These are phyloP conservation scores for Fusarium xyrophilum DNA, from an alignment of 2,329 filamentous ascomycete genomes.

Conservation along the genomic window DNA sequence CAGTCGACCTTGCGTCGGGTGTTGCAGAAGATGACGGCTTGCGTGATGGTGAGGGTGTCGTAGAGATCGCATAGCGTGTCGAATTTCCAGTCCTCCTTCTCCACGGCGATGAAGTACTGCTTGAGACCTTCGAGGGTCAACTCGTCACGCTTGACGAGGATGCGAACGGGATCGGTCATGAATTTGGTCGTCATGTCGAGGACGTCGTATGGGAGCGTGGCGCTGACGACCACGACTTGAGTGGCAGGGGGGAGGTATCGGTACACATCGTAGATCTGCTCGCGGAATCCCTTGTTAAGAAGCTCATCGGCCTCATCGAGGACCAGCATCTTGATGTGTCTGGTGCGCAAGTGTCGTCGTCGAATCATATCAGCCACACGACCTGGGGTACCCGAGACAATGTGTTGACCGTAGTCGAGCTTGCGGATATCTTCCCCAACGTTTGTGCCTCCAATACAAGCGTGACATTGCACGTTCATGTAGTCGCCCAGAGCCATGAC, in stretches of 20 bases:
- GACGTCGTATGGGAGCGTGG: constrained; percentile 96
- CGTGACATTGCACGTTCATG: constrained; percentile 99
- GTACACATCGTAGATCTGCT: constrained; percentile 99
- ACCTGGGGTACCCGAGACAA: constrained; percentile 96
- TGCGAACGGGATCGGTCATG: constrained; percentile 97
- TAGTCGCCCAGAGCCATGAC: constrained; percentile 99
- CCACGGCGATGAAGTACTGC: constrained; percentile 98
- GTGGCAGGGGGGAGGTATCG: constrained; percentile 95
- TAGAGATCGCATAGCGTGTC: constrained; percentile 98
- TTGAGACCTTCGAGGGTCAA: constrained; percentile 96
- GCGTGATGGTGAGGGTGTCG: constrained; percentile 97
- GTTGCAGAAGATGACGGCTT: constrained; percentile 99
- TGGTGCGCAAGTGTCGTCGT: constrained; percentile 62
- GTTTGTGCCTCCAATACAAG: constrained; percentile 97
- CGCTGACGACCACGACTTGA: constrained; percentile 97
- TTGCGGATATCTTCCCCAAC: constrained; percentile 98
- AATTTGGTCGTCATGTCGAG: constrained; percentile 99
- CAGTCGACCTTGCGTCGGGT: constrained; percentile 99
- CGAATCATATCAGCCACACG: constrained; percentile 77
- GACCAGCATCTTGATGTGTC: constrained; percentile 70
- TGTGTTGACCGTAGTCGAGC: constrained; percentile 96
- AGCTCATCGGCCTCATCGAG: constrained; percentile 68
- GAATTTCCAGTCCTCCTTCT: constrained; percentile 99
- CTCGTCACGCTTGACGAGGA: constrained; percentile 98
- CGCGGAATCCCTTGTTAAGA: constrained; percentile 92